Evolutionary conservation across 2,329 filamentous ascomycete genomes (phyloP), one percentile per base, ranked within the genome.

Genomic region (Didymella lethalis): DNA sequence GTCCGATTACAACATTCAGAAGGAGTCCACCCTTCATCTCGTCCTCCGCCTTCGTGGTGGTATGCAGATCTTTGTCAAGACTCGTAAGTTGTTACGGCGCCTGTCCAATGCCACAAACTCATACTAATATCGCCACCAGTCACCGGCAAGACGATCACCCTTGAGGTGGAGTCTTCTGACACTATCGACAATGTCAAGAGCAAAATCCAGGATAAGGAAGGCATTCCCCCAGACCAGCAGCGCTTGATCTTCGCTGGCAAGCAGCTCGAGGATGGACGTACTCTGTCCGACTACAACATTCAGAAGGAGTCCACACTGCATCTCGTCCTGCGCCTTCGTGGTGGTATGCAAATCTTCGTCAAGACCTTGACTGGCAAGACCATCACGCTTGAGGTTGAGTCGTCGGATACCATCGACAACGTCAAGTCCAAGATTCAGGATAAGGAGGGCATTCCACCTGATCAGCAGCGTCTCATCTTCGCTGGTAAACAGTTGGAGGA

Each of bases 351-450:
- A 73, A 86, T 92, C 73, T 92, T 86, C 69, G 84, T 86, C 66
- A 86, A 86, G 80, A 86, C 84, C 18, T 73, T 86, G 32, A 86
- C 84, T 45, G 84, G 84, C 64, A 86, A 88, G 82, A 88, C 86
- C 63, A 88, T 88, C 77, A 88, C 86, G 29, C 78, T 88, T 7
- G 86, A 88, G 77, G 86, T 89, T 7, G 86, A 88, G 76, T 86
- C 84, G 16, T 91, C 88, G 0, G 93, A 96, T 71, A 96, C 93
- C 40, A 96, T 96, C 79, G 93, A 97, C 84, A 97, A 97, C 63
- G 93, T 97, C 38, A 97, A 97, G 88, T 88, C 86, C 49, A 97
- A 97, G 86, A 97, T 97, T 43, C 93, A 97, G 80, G 93, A 97
- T 75, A 97, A 97, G 87, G 93, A 97, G 80, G 93, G 93, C 26